A percentile compares a stretch with the other conserved stretches of the same genome.
These are phyloP conservation scores for Podaxis sp. DNA, from an alignment of 768 basidiomycete species.

Conservation along the genomic window DNA sequence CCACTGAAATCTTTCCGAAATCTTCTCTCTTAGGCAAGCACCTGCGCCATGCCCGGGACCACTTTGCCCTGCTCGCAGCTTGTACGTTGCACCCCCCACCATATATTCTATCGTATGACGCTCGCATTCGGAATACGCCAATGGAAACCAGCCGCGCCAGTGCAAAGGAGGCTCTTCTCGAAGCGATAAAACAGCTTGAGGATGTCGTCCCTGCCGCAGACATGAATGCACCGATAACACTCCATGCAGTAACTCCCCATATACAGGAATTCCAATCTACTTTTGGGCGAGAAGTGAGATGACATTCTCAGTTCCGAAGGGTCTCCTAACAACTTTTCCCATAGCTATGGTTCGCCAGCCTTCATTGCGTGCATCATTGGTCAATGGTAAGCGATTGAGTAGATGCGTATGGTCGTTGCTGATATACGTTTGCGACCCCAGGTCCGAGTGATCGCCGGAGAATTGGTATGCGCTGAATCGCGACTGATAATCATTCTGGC, in stretches of 20 bases:
- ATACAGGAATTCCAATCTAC: conserved; percentile 74
- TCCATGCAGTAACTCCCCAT: conserved; percentile 82
- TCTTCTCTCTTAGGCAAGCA: conserved; percentile 63
- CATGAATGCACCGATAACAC: conserved; percentile 58
- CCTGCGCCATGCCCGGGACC: conserved; percentile 81
- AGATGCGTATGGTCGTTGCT: conserved; percentile 4
- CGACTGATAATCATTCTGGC: conserved; percentile 5
- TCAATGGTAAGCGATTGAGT: conserved; percentile 62
- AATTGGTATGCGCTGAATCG: conserved; percentile 52
- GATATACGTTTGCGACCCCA: conserved; percentile 24
- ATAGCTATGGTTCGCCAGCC: conserved; percentile 81
- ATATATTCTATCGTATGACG: conserved; percentile 71
- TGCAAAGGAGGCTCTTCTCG: conserved; percentile 55
- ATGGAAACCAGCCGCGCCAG: conserved; percentile 71
- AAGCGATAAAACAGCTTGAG: conserved; percentile 56
- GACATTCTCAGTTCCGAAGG: neutral
- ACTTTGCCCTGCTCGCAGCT: conserved; percentile 68
- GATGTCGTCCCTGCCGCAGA: conserved; percentile 45
- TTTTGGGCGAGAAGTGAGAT: conserved; percentile 73
- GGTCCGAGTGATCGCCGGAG: conserved; percentile 83
- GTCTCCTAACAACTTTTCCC: conserved; percentile 1
- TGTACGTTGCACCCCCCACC: conserved; percentile 43
- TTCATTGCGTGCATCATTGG: conserved; percentile 91
- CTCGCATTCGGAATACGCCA: conserved; percentile 72
- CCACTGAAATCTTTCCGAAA: conserved; percentile 7